Base-by-base conservation (phyloP, 306 rosid species). In the Rosa multiflora region DNA sequence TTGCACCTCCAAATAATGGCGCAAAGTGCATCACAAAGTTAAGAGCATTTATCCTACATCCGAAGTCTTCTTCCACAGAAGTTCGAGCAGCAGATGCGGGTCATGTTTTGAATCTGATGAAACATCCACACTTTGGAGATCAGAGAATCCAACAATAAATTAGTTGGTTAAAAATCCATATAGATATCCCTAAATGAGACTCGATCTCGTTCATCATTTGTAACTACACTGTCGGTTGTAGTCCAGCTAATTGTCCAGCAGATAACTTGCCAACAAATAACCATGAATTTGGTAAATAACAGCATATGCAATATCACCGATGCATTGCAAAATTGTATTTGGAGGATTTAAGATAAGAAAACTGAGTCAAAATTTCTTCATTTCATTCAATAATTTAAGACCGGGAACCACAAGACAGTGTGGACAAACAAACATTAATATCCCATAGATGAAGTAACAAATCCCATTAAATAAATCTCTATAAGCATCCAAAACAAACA, bases 401-500 rank as follows among this genome's bases (percentile, higher is more conserved):
- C 70, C 9, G 66, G 17, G 23, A 12, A 10, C 62, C 46, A 40
- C 66, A 17, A n/a, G 42, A 39, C 37, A 8, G 51, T 46, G 63
- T 55, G 9, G 72, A 40, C 44, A 42, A 39, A 61, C 42, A 61
- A 20, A 20, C n/a, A 49, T 49, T 15, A 29, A 48, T 47, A 46
- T 20, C 72, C 73, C 20, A 39, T 20, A 23, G 52, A 23, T 14
- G 8, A 40, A 42, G 58, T 17, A 67, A 39, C 48, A 39, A 3
- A 67, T 3, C 23, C 23, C 48, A 67, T 67, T 39, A 67, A 42
- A 76, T 52, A 37, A 75, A 43, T 20, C 58, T 37, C 62, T 23
- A 70, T 52, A 39, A 10, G 70, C 53, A 71, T 21, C 37, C 64
- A 77, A 78, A 73, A 40, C 77, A 66, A 52, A 72, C 63, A 70